Base-by-base conservation (phyloP, 1,139 yeast species). In the Lodderomyces parapsilosis region DNA sequence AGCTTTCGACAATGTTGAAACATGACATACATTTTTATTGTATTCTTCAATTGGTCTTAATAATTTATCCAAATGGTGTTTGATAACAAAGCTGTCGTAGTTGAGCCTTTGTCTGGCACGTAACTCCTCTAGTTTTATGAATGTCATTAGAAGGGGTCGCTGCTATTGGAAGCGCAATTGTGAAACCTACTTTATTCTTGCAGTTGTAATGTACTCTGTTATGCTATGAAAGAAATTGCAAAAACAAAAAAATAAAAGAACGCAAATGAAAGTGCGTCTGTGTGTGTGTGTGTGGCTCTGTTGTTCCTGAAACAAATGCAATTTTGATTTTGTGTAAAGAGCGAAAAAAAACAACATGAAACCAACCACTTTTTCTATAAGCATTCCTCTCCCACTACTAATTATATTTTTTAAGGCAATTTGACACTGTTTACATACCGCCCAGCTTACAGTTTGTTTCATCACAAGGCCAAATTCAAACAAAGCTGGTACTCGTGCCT, bases 1-100 rank as follows among this genome's bases (percentile, higher is more conserved):
- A 18, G 22, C 23, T 34, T 34, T 31, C 6, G 19, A 17, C 13
- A 33, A 17, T n/a, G 23, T 2, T 20, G 27, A 20, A 10, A 7
- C 36, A 11, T 13, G 10, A 31, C 41, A 19, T 39, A 39, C 41
- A 22, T 19, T 39, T 3, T 17, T n/a, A n/a, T 18, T 35, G 15
- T 39, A 39, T 22, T 39, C 36, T 10, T 15, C 30, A 39, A 39
- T 39, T 7, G 41, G 31, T 22, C 22, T 31, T 3, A 22, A 14
- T 11, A 27, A 6, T 18, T 30, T 17, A 30, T 37, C 40, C 18
- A 37, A 22, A 5, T 30, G 33, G 11, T 30, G 33, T 11, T 30
- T 30, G 9, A 30, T 30, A 30, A 30, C 33, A 30, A 15, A 15
- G 4, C 4, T 30, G 19, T 30, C 33, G 19, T 30, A 30, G 33